A percentile compares a stretch with the other conserved stretches of the same genome.
Conservation (phyloP, 2,329 filamentous ascomycete genomes). For the Fusarium sp. region DNA sequence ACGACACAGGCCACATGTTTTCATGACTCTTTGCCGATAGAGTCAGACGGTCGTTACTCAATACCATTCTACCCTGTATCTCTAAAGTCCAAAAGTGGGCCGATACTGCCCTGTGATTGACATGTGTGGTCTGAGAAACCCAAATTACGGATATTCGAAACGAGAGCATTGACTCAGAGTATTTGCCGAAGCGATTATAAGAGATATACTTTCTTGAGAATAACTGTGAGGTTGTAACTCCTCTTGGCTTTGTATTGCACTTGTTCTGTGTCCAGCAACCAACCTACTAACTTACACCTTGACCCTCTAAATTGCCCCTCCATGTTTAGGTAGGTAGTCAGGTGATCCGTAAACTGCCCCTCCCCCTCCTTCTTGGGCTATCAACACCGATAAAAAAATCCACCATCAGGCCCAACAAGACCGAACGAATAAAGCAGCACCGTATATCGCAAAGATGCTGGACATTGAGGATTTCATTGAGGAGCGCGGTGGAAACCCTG, state of each 20-base stretch:
- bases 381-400: constrained; percentile 42
- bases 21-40: neutral
- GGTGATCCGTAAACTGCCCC: constrained; percentile 41
- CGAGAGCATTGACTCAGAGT: neutral
- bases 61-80: neutral
- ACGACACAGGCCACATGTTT: neutral
- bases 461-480: constrained; percentile 82
- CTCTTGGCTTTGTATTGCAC: neutral
- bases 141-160: neutral
- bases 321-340: constrained; percentile 42
- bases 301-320: constrained; percentile 9
- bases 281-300: neutral
- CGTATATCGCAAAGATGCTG: constrained; percentile 65
- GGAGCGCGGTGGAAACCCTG: constrained; percentile 90
- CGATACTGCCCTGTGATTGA: neutral
- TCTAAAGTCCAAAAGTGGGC: neutral
- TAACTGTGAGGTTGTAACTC: neutral
- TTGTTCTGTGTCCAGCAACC: neutral
- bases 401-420: constrained; percentile 28
- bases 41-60: neutral
- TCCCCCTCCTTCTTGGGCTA: constrained; percentile 45
- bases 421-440: constrained; percentile 33
- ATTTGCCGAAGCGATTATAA: neutral
- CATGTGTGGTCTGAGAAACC: neutral
- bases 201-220: neutral